These are phyloP conservation scores for Nannizziopsis barbatae DNA, from an alignment of 2,329 filamentous ascomycete species.

Conservation along the genomic window DNA sequence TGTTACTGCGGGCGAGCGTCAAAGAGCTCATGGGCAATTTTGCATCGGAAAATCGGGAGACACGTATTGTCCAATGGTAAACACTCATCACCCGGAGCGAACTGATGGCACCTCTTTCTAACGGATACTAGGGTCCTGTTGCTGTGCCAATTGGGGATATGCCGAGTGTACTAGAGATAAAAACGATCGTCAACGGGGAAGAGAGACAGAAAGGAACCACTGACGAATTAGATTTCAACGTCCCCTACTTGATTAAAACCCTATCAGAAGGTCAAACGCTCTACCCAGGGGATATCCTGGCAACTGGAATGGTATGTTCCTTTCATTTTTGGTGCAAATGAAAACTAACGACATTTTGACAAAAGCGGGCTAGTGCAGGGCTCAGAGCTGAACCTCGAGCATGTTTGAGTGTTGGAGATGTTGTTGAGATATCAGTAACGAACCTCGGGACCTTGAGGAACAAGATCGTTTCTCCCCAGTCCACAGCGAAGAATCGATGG, in stretches of 20 bases:
- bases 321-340: neutral
- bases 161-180: slow-evolving; percentile 32
- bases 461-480: slow-evolving; percentile 28
- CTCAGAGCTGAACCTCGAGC: slow-evolving; percentile 35
- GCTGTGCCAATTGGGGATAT: slow-evolving; percentile 41
- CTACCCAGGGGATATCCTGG: slow-evolving; percentile 41
- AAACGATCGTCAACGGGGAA: slow-evolving; percentile 43
- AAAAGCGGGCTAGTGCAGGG: slow-evolving; percentile 36
- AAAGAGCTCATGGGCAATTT: slow-evolving; percentile 51
- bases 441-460: slow-evolving; percentile 35
- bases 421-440: slow-evolving; percentile 34
- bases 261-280: slow-evolving; percentile 43
- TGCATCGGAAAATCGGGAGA: slow-evolving; percentile 48
- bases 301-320: slow-evolving; percentile 36
- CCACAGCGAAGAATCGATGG: slow-evolving; percentile 16
- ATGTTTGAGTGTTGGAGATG: slow-evolving; percentile 35
- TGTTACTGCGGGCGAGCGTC: slow-evolving; percentile 44
- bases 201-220: slow-evolving; percentile 40
- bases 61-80: slow-evolving; percentile 46
- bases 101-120: neutral
- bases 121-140: slow-evolving; percentile 36
- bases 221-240: slow-evolving; percentile 41
- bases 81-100: neutral
- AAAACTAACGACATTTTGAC: neutral
- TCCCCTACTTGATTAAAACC: slow-evolving; percentile 39